phyloP scores from a whole-genome alignment of 1,284 basidiomycete species.

The Veloboletus limbatus region DNA sequence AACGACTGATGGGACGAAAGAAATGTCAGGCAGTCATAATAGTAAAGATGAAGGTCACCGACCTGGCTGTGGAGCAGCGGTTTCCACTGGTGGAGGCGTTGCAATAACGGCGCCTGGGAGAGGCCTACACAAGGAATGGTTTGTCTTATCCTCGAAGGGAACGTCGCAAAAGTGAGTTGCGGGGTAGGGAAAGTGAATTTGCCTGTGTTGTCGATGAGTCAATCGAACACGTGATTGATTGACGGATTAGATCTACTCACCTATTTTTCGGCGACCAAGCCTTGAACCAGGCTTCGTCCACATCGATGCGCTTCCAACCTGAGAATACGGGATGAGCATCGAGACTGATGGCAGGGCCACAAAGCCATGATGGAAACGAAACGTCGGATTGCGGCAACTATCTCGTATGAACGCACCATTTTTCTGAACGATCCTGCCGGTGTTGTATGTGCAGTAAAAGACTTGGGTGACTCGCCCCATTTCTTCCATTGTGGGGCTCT shows the following conservation, averaged over 20 bases:
- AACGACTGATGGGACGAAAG: constrained; percentile 31
- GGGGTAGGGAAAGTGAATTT: constrained; percentile 54
- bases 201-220: constrained; percentile 26
- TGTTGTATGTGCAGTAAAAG: constrained; percentile 51
- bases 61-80: constrained; percentile 33
- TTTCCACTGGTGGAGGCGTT: constrained; percentile 27
- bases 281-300: constrained; percentile 55
- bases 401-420: constrained; percentile 31
- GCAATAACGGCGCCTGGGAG: constrained; percentile 45
- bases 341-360: no score
- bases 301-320: constrained; percentile 65
- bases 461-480: constrained; percentile 42
- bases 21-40: neutral
- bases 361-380: no score
- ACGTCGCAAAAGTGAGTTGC: constrained; percentile 47
- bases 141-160: constrained; percentile 54
- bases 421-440: constrained; percentile 44
- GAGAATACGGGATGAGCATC: neutral
- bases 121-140: constrained; percentile 54
- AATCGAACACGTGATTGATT: constrained; percentile 8
- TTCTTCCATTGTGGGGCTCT: constrained; percentile 43
- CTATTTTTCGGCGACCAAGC: constrained; percentile 42
- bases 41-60: neutral
- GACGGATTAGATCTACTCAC: constrained; percentile 28
- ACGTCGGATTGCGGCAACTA: no score